phyloP scores from a whole-genome alignment of 495 filamentous ascomycete species.

The Neurospora tetraspora region DNA sequence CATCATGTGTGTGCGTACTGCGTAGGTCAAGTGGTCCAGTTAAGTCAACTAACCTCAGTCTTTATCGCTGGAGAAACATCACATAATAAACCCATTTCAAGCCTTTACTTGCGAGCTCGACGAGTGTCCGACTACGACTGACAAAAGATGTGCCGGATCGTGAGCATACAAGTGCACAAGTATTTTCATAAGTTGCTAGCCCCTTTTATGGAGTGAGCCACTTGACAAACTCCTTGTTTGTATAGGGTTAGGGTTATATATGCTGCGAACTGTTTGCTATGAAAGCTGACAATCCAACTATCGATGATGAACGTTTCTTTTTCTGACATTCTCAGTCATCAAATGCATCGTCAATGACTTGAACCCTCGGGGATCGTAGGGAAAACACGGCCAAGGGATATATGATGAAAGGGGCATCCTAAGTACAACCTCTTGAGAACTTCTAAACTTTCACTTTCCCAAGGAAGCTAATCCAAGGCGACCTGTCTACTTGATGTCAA shows the following conservation, averaged over 20 bases:
- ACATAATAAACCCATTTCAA: background rate
- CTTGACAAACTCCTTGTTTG: background rate
- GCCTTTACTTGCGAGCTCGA: background rate
- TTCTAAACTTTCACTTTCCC: background rate
- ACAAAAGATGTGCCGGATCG: background rate
- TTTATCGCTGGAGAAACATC: background rate
- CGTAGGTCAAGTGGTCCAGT: background rate
- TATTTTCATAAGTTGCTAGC: background rate
- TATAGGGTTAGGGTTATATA: background rate
- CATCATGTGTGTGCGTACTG: background rate
- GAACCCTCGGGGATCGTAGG: background rate
- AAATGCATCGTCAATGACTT: background rate
- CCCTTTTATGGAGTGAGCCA: background rate
- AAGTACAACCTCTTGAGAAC: background rate
- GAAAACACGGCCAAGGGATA: background rate
- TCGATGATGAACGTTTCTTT: background rate
- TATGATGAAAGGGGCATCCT: background rate
- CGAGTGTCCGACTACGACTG: background rate
- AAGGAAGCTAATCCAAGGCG: background rate
- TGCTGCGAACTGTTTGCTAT: background rate
- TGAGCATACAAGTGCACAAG: background rate
- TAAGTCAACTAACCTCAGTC: background rate
- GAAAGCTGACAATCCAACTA: background rate
- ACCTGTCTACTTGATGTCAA: background rate
- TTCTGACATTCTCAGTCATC: too few species aligned